Evolutionary conservation across 352 stramenopile species (phyloP).

Genomic region (Pythium volutum): DNA sequence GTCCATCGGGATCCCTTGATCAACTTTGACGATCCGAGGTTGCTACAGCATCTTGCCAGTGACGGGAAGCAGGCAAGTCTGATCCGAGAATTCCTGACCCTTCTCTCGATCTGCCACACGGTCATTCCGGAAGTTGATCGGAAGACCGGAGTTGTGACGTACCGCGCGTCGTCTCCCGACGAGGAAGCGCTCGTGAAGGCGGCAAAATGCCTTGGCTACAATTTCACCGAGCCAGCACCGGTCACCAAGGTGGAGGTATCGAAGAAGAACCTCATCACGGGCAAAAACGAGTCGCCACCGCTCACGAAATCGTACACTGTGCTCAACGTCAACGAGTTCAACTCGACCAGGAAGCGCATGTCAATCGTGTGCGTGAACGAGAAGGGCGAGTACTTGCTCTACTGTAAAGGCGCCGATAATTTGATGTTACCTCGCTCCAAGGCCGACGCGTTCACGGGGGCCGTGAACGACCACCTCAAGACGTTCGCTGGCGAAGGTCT

Average conservation of each 20-base stretch:
- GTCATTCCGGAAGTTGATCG: conserved; percentile 66
- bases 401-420: conserved; percentile 84
- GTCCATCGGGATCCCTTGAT: conserved; percentile 65
- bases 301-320: conserved; percentile 41
- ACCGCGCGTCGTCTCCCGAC: conserved; percentile 91
- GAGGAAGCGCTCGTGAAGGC: conserved; percentile 92
- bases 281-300: conserved; percentile 12
- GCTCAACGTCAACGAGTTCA: conserved; percentile 85
- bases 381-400: conserved; percentile 45
- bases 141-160: conserved; percentile 48
- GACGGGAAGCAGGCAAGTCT: conserved; percentile 21
- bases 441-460: conserved; percentile 15
- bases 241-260: conserved; percentile 53
- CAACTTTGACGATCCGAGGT: conserved; percentile 66
- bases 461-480: conserved; percentile 47
- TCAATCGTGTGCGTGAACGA: conserved; percentile 89
- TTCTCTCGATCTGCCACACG: conserved; percentile 73
- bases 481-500: conserved; percentile 74
- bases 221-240: conserved; percentile 47
- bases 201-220: conserved; percentile 65
- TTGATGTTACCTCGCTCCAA: conserved; percentile 70
- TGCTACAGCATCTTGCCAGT: conserved; percentile 43
- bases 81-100: conserved; percentile 71
- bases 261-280: conserved; percentile 27
- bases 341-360: conserved; percentile 97